Percentiles rank a stretch among this genome's conserved stretches.
Conservation (phyloP, 2,329 filamentous ascomycete genomes). For the Juglanconis sp. region DNA sequence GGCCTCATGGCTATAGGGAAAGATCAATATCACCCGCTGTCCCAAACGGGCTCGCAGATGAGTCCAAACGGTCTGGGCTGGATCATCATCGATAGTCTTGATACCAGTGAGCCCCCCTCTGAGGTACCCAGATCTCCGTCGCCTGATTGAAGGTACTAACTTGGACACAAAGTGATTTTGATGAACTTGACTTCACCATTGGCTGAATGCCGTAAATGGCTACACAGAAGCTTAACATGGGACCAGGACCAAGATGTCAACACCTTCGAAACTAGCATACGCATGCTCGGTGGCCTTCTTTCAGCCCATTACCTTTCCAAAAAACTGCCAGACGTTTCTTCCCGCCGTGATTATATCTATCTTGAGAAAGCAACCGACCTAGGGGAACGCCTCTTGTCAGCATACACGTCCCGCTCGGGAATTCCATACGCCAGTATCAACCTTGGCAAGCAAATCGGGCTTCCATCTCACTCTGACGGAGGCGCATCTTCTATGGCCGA, state of each 20-base stretch:
- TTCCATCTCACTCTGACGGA: slow-evolving; percentile 64
- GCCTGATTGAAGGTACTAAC: slow-evolving; percentile 67
- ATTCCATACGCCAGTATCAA: slow-evolving; percentile 70
- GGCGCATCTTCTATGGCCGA: slow-evolving; percentile 72
- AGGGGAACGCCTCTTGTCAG: slow-evolving; percentile 65
- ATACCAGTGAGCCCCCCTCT: no score
- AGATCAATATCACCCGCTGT: no score
- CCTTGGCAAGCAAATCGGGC: slow-evolving; percentile 58
- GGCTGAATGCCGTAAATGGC: slow-evolving; percentile 66
- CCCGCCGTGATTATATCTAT: slow-evolving; percentile 66
- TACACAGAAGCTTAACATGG: slow-evolving; percentile 63
- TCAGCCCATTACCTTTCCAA: slow-evolving; percentile 73
- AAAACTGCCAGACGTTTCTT: slow-evolving; percentile 55
- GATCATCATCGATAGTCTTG: no score
- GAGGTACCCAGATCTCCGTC: background rate
- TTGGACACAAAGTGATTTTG: slow-evolving; percentile 74
- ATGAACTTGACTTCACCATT: slow-evolving; percentile 73
- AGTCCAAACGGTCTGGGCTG: no score
- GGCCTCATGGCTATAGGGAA: no score
- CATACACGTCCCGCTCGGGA: slow-evolving; percentile 66
- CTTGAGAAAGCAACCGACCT: slow-evolving; percentile 71
- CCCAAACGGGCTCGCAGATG: no score
- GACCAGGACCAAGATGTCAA: slow-evolving; percentile 72
- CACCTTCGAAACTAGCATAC: slow-evolving; percentile 74
- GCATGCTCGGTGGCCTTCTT: slow-evolving; percentile 71